phyloP scores from a whole-genome alignment of 2,329 filamentous ascomycete species.

The Plectosphaerella cucumerina region DNA sequence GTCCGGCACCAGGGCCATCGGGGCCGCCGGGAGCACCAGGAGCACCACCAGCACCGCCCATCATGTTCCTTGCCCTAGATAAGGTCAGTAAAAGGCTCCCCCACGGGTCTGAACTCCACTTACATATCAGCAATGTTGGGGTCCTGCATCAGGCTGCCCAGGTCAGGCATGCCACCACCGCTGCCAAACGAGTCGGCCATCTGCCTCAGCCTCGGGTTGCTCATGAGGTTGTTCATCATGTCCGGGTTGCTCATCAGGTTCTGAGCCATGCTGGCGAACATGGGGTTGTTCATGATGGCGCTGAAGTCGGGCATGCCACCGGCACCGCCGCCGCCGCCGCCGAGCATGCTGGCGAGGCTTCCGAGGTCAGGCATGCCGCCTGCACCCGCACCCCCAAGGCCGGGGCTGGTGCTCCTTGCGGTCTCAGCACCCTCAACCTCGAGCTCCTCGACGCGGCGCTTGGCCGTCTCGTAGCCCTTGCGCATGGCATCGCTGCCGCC shows the following conservation, averaged over 20 bases:
- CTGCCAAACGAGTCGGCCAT: slow-evolving; percentile 78
- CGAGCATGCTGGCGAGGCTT: slow-evolving; percentile 69
- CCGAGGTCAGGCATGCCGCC: slow-evolving; percentile 70
- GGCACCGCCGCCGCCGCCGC: slow-evolving; percentile 57
- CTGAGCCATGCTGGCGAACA: slow-evolving; percentile 97
- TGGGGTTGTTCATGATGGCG: slow-evolving; percentile 92
- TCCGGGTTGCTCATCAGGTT: slow-evolving; percentile 97
- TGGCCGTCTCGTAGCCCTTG: slow-evolving; percentile 92
- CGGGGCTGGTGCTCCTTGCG: slow-evolving; percentile 26
- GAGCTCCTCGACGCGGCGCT: slow-evolving; percentile 79
- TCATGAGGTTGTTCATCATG: slow-evolving; percentile 88
- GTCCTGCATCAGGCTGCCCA: slow-evolving; percentile 83
- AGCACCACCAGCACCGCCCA: slow-evolving; percentile 30
- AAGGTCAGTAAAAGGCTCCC: slow-evolving; percentile 2
- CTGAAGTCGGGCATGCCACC: slow-evolving; percentile 86
- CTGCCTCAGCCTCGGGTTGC: slow-evolving; percentile 80
- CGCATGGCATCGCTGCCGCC: slow-evolving; percentile 97
- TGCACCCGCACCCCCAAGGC: slow-evolving; percentile 33
- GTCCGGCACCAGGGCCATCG: slow-evolving; percentile 18
- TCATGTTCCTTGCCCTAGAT: slow-evolving; percentile 40
- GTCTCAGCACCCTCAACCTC: slow-evolving; percentile 46
- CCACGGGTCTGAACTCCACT: slow-evolving; percentile 36
- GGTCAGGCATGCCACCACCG: slow-evolving; percentile 83
- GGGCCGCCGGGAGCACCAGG: slow-evolving; percentile 19
- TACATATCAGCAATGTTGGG: slow-evolving; percentile 90